Evolutionary conservation across 2,329 filamentous ascomycete genomes (phyloP).

Genomic region (Clarireedia monteithiana): DNA sequence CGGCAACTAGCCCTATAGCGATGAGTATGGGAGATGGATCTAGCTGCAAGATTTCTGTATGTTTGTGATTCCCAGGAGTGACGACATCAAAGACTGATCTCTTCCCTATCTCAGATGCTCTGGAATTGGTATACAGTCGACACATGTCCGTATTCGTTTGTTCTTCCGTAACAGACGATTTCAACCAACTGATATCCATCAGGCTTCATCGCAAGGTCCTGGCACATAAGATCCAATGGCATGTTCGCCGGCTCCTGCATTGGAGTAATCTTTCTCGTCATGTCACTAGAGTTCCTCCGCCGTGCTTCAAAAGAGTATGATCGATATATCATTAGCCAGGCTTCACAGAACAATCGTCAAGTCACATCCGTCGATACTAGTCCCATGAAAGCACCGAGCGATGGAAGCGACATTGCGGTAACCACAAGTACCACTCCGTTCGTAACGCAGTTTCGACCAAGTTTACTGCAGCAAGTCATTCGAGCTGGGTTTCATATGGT

Average conservation of each 20-base stretch:
- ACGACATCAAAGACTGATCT: neutral
- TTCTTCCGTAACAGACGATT: neutral
- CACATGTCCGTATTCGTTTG: constrained; percentile 38
- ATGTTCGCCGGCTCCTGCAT: constrained; percentile 79
- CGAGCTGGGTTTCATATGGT: constrained; percentile 60
- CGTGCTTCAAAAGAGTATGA: constrained; percentile 67
- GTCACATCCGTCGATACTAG: neutral
- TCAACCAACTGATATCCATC: neutral
- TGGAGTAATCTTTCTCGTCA: constrained; percentile 66
- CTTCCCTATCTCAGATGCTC: constrained; percentile 51
- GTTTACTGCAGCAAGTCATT: constrained; percentile 54
- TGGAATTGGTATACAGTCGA: constrained; percentile 74
- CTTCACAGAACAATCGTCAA: constrained; percentile 24
- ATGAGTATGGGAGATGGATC: constrained; percentile 13
- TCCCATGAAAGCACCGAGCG: neutral
- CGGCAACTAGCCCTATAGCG: constrained; percentile 7
- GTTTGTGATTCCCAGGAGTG: constrained; percentile 15
- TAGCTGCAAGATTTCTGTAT: neutral
- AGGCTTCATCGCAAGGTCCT: constrained; percentile 57
- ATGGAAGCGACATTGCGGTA: neutral
- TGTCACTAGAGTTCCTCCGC: constrained; percentile 65
- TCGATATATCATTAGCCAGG: constrained; percentile 50
- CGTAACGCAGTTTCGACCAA: constrained; percentile 42
- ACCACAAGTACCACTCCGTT: constrained; percentile 12
- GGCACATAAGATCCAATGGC: constrained; percentile 60